Base-by-base conservation (phyloP, 2,329 filamentous ascomycete species). In the Exophiala dermatitidis region DNA sequence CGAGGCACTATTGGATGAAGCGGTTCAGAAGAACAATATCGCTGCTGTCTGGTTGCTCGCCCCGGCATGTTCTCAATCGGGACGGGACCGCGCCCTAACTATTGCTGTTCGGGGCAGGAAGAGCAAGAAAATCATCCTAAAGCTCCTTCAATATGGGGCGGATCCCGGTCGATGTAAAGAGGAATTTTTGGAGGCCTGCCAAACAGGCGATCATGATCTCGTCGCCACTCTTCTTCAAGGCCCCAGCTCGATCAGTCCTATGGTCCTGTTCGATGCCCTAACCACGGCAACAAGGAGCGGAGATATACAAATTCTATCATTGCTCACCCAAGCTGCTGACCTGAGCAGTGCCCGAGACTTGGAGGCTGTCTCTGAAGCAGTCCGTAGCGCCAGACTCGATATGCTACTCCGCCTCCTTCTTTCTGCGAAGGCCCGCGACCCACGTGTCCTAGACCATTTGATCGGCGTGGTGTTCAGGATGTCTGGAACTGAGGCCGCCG, bases 251-350 rank as follows among this genome's bases (percentile, higher is more conserved):
- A 44, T 45, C 6, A 7, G 34, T n/a, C 26, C n/a, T 10, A 37
- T 32, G n/a, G 44, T n/a, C 9, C 26, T 50, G 29, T n/a, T 50
- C n/a, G 48, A 50, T 43, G 38, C 48, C n/a, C 31, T 50, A 38
- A 30, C 48, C 26, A 7, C 42, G 30, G 48, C 48, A 31, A 38
- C 44, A 9, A 38, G 44, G 36, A 38, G 48, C 41, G 48, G 48
- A 41, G 43, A 37, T 26, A 6, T 50, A 26, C 48, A 50, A 4
- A n/a, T 43, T 10, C 19, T 50, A n/a, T 26, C 36, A 7, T 30
- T 50, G 7, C 38, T 50, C 29, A 43, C 48, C 29, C 9, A 45
- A 9, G 48, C 38, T 19, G 19, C 30, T 10, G 48, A 50, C 41
- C 38, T 50, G 31, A 26, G 31, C 6, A 28, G 32, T 6, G 26